Conservation (phyloP, 2,329 filamentous ascomycete species). For the Magnaporthales sp. region DNA sequence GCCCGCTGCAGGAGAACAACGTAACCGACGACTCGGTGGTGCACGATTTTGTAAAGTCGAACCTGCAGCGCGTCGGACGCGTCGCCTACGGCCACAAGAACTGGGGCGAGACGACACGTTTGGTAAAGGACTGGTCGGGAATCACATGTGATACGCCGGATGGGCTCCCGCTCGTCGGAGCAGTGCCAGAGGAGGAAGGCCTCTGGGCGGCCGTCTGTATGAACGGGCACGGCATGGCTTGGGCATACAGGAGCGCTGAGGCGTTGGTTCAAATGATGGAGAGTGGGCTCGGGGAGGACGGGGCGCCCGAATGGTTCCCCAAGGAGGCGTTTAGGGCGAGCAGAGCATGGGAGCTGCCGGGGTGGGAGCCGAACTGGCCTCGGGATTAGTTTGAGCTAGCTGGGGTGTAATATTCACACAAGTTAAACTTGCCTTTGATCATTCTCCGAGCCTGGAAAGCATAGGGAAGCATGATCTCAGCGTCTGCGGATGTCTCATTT, state of each 20-base stretch:
- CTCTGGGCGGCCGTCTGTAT: constrained; percentile 52
- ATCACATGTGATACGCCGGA: constrained; percentile 49
- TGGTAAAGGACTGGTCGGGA: constrained; percentile 37
- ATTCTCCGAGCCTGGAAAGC: too few species aligned
- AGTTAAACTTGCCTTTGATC: too few species aligned
- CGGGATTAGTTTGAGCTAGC: constrained; percentile 24
- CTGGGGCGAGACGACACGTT: constrained; percentile 35
- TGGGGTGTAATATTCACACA: background rate
- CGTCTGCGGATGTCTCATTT: too few species aligned
- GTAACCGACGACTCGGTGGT: constrained; percentile 45
- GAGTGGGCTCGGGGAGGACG: constrained; percentile 14
- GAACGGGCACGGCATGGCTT: constrained; percentile 60
- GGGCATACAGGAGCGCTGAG: constrained; percentile 50
- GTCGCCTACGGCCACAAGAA: constrained; percentile 40
- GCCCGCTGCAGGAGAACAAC: constrained; percentile 34
- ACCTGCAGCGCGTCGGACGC: constrained; percentile 31
- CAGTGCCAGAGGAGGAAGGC: constrained; percentile 27
- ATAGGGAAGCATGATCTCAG: too few species aligned
- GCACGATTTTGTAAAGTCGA: constrained; percentile 41
- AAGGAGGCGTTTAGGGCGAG: background rate
- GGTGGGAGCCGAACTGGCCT: background rate
- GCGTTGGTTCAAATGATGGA: constrained; percentile 48
- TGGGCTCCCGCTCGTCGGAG: constrained; percentile 42
- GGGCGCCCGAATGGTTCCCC: constrained; percentile 4
- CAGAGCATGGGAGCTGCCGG: constrained; percentile 2